phyloP scores from a whole-genome alignment of 192 early-diverging fungal genomes.

The Entrophospora sp. region DNA sequence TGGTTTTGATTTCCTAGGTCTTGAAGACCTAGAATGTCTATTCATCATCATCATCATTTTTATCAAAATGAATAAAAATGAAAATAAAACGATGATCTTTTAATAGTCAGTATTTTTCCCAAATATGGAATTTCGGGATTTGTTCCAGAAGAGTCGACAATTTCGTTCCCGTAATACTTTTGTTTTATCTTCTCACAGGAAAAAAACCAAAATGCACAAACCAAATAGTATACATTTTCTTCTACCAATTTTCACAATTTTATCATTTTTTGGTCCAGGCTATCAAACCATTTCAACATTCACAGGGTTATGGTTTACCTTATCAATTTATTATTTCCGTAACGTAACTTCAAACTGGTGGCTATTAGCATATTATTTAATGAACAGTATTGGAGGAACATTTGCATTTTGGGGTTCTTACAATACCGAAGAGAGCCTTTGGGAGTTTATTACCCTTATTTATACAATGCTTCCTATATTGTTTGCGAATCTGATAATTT shows the following conservation, averaged over 20 bases:
- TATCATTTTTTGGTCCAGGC: not conserved
- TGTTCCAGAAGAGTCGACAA: no score
- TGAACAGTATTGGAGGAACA: not conserved
- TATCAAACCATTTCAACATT: constrained; percentile 3
- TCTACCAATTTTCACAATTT: not conserved
- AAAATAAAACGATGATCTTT: no score
- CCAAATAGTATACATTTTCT: not conserved
- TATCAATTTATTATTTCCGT: not conserved
- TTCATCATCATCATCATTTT: no score
- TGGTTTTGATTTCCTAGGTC: constrained; percentile 13
- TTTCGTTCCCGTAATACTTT: no score
- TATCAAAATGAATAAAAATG: no score
- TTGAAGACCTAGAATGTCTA: no score
- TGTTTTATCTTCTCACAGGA: no score
- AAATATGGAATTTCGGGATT: no score
- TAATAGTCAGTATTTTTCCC: no score
- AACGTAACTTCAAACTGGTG: not conserved
- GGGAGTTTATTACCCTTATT: no score
- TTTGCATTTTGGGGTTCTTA: not conserved
- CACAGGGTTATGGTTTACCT: not conserved
- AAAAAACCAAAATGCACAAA: no score
- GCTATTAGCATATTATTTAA: not conserved
- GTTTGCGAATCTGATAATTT: not conserved
- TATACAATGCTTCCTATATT: not conserved
- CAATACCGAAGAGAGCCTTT: not conserved